Conservation (phyloP, 805 yeast species). For the Trichomonascus vanleenenianus region DNA sequence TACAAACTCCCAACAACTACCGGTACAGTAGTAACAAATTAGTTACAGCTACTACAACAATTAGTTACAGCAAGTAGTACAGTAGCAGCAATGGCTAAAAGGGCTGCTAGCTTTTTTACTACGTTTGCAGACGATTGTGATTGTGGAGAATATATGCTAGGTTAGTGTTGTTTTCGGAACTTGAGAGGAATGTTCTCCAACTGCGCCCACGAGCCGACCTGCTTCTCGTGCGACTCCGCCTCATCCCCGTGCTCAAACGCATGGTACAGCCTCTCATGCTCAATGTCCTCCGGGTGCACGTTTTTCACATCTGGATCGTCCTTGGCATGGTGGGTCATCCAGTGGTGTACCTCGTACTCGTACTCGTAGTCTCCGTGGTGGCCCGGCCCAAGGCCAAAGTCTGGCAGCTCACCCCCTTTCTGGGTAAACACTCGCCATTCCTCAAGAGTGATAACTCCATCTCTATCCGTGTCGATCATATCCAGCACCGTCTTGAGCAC, state of each 20-base stretch:
- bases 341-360: slow-evolving; percentile 92
- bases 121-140: too few species aligned
- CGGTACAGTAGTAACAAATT: too few species aligned
- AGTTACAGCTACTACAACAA: too few species aligned
- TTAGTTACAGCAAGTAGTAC: too few species aligned
- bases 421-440: slow-evolving; percentile 62
- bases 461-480: slow-evolving; percentile 57
- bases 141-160: too few species aligned
- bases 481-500: slow-evolving; percentile 50
- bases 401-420: slow-evolving; percentile 73
- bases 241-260: slow-evolving; percentile 74
- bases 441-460: slow-evolving; percentile 53
- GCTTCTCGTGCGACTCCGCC: slow-evolving; percentile 5
- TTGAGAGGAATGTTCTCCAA: slow-evolving; percentile 17
- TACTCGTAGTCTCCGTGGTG: slow-evolving; percentile 91
- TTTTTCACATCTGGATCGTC: slow-evolving; percentile 73
- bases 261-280: slow-evolving; percentile 77
- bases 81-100: too few species aligned
- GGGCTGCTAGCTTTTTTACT: too few species aligned
- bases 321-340: slow-evolving; percentile 57
- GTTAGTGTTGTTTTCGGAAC: slow-evolving; percentile 5
- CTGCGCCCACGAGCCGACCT: slow-evolving; percentile 12
- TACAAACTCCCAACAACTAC: too few species aligned
- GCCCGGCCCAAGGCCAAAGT: slow-evolving; percentile 88
- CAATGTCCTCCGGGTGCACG: slow-evolving; percentile 83